These are phyloP conservation scores for Backusella westeae DNA, from an alignment of 192 early-diverging fungal genomes.

Conservation along the genomic window DNA sequence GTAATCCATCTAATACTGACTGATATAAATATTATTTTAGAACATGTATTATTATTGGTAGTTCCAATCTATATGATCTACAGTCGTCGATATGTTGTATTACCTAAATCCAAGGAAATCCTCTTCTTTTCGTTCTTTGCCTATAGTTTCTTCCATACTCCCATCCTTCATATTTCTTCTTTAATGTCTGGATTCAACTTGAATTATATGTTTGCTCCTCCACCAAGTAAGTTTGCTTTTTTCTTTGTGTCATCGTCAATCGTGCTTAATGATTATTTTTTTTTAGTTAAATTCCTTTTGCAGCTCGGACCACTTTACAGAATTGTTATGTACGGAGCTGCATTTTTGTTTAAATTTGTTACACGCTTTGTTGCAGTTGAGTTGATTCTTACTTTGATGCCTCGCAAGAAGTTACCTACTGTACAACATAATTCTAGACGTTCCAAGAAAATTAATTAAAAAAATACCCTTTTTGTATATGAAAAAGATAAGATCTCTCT, in stretches of 20 bases:
- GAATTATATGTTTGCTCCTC: conserved; percentile 51
- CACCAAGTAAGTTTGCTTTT: conserved; percentile 41
- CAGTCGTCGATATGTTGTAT: conserved; percentile 48
- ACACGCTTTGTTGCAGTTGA: conserved; percentile 28
- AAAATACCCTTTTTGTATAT: conserved; percentile 5
- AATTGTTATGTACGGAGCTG: conserved; percentile 26
- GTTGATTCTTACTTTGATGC: conserved; percentile 8
- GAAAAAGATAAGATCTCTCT: neutral
- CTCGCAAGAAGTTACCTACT: neutral
- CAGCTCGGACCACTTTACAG: conserved; percentile 29
- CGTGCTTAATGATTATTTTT: neutral
- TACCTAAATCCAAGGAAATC: conserved; percentile 42
- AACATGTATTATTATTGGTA: conserved; percentile 47
- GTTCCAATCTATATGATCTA: conserved; percentile 52
- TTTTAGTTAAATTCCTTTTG: conserved; percentile 24
- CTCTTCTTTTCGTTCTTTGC: conserved; percentile 48
- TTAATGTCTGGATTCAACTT: conserved; percentile 44
- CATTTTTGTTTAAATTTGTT: conserved; percentile 26
- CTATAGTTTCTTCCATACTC: conserved; percentile 51
- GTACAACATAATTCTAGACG: neutral
- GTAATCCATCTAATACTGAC: no score
- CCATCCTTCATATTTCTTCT: conserved; percentile 40
- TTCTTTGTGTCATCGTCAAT: neutral
- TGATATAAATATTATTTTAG: conserved; percentile 5
- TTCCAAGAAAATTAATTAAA: conserved; percentile 12